Conservation (phyloP, 1,284 basidiomycete genomes). For the Pyrrhoderma noxium region DNA sequence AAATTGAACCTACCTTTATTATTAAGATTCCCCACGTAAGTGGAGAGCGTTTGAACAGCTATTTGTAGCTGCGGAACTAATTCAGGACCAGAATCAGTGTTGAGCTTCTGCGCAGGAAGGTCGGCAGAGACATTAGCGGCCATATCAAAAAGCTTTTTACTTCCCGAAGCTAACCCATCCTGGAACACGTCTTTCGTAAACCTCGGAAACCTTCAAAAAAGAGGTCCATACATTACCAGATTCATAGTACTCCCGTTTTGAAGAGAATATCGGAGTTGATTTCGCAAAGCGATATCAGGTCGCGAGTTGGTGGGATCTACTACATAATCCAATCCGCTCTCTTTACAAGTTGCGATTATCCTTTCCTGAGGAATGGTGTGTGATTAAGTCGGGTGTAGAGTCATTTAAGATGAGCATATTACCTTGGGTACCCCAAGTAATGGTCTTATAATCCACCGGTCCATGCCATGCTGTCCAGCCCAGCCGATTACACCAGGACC, state of each 20-base stretch:
- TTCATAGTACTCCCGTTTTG: not conserved
- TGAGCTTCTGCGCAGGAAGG: constrained; percentile 1
- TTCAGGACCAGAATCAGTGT: not conserved
- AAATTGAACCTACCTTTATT: constrained; percentile 6
- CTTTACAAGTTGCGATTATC: constrained; percentile 66
- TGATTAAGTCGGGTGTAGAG: constrained; percentile 3
- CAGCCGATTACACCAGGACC: constrained; percentile 30
- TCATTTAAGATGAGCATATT: constrained; percentile 6
- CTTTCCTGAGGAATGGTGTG: constrained; percentile 43
- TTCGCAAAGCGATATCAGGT: constrained; percentile 59
- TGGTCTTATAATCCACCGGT: constrained; percentile 61
- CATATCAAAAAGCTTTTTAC: constrained; percentile 7
- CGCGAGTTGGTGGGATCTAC: constrained; percentile 66
- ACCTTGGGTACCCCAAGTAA: constrained; percentile 64
- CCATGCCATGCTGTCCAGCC: constrained; percentile 50
- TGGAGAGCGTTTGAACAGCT: constrained; percentile 7
- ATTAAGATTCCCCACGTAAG: constrained; percentile 1
- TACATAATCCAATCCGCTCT: constrained; percentile 50
- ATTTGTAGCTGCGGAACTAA: constrained; percentile 1
- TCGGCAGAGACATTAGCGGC: not conserved
- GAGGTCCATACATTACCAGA: not conserved
- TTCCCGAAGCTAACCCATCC: not conserved
- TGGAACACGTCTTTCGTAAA: not conserved
- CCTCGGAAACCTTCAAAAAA: not conserved
- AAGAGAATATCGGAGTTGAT: constrained; percentile 52